These are phyloP conservation scores for Austroboletus novae-zelandiae DNA, from an alignment of 1,284 basidiomycete species.

Conservation along the genomic window DNA sequence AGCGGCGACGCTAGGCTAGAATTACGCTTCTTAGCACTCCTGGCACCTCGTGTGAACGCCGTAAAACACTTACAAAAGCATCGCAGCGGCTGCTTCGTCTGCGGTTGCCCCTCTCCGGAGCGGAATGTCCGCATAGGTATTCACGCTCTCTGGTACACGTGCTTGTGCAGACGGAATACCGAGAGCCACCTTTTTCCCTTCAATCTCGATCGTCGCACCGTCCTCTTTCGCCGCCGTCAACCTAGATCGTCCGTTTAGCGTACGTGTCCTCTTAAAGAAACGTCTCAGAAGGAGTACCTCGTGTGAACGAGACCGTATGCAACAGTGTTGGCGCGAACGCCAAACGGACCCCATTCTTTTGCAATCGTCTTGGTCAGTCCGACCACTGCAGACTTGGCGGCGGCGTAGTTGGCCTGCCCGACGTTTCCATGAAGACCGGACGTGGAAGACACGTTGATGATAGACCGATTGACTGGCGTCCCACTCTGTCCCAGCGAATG, in stretches of 20 bases:
- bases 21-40: conserved; percentile 8
- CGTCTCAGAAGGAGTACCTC: conserved; percentile 38
- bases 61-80: conserved; percentile 61
- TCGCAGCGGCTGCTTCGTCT: conserved; percentile 74
- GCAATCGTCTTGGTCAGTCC: conserved; percentile 84
- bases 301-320: conserved; percentile 79
- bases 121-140: conserved; percentile 58
- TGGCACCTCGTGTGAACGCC: background rate
- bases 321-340: conserved; percentile 78
- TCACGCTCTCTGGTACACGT: conserved; percentile 30
- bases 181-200: conserved; percentile 80
- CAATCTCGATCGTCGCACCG: conserved; percentile 74
- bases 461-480: conserved; percentile 66
- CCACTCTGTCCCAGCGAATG: conserved; percentile 32
- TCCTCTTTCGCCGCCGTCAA: conserved; percentile 74
- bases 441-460: conserved; percentile 76
- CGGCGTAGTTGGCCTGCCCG: conserved; percentile 82
- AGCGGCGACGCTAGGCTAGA: conserved; percentile 70
- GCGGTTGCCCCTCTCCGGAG: conserved; percentile 71
- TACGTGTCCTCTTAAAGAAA: background rate
- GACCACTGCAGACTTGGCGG: conserved; percentile 73
- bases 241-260: conserved; percentile 31
- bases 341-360: conserved; percentile 85
- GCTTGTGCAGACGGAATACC: conserved; percentile 65
- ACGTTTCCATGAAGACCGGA: conserved; percentile 81